Base-by-base conservation (phyloP, 306 rosid species). In the Rubus parviflorus region DNA sequence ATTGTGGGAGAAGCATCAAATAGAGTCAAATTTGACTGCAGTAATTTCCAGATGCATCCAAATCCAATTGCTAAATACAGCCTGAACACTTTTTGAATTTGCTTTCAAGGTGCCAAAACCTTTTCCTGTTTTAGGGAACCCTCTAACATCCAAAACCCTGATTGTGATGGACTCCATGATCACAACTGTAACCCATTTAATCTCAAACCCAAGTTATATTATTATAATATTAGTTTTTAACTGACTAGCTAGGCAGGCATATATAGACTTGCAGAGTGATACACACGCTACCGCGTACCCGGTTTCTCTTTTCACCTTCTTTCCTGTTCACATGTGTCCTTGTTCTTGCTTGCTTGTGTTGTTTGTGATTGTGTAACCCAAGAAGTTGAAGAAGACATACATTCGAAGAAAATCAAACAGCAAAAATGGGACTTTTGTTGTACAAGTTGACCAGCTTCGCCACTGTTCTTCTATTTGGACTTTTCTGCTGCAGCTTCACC, bases 401-500 rank as follows among this genome's bases (percentile, higher is more conserved):
- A 76, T 73, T 83, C 81, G 8, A 53, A 61, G 37, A 74, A 20
- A 45, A 7, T 56, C 70, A 66, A 38, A 35, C 2, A 19, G 38
- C 30, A 48, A 52, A 9, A 64, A 73, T 87, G 89, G 58, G 81
- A 22, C 71, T 72, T 58, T 15, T 49, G 70, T 68, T 72, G 67
- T 75, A 69, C 60, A 79, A 76, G 72, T 19, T 71, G 2, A 17
- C 43, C 17, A 78, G 72, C 68, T 81, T 61, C 67, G 70, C 74
- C 86, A 60, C 82, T 80, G 56, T 83, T n/a, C 16, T 87, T 40
- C 61, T 88, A 8, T 64, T 84, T 45, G 73, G 83, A 9, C 46
- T 90, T 15, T 84, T 75, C 25, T 86, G 67, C 76, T 48, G 64
- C 37, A 63, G 54, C 75, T 83, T 87, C 82, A 75, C 73, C 81